Base-by-base conservation (phyloP, 768 basidiomycete species). In the Amanita thiersii region DNA sequence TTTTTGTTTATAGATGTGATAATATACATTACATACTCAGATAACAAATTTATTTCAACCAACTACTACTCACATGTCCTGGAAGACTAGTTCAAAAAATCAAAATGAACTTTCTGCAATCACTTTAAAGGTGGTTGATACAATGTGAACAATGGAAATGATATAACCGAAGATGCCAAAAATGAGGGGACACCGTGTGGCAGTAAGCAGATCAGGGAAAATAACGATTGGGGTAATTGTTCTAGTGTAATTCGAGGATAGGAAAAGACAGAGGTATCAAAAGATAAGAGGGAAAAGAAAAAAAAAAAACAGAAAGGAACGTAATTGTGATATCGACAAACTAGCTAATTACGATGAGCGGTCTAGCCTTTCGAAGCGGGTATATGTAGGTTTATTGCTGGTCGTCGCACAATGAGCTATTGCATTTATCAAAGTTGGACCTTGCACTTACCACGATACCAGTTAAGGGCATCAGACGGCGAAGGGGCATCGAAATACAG, bases 311-410 rank as follows among this genome's bases (percentile, higher is more conserved):
- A 34, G 26, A 28, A 28, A 28, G 26, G 26, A 28, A 28, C n/a
- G 7, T 7, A 28, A 28, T 28, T n/a, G 26, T 28, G 26, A 7
- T n/a, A n/a, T n/a, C n/a, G n/a, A n/a, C n/a, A n/a, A n/a, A n/a
- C n/a, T n/a, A 47, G 37, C 37, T 47, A 53, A 30, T 52, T 48
- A 52, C 37, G 45, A 39, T 30, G 42, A 34, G 43, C 43, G 39
- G 35, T 64, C 70, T 73, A 84, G 54, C 76, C 64, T 68, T 87
- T 86, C 50, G 83, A 84, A 46, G 81, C 74, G 45, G 86, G 87
- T 47, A 91, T 89, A 55, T 91, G 84, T 47, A 89, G 75, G 56
- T 91, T 91, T 56, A 91, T 91, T 15, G 88, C 88, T 91, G 49
- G 4, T 43, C 12, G 53, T 36, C 24, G 28, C 38, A 17, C 8